Evolutionary conservation across 805 yeast genomes (phyloP), one percentile per base, ranked within the genome.

Genomic region (Saturnispora hagleri): DNA sequence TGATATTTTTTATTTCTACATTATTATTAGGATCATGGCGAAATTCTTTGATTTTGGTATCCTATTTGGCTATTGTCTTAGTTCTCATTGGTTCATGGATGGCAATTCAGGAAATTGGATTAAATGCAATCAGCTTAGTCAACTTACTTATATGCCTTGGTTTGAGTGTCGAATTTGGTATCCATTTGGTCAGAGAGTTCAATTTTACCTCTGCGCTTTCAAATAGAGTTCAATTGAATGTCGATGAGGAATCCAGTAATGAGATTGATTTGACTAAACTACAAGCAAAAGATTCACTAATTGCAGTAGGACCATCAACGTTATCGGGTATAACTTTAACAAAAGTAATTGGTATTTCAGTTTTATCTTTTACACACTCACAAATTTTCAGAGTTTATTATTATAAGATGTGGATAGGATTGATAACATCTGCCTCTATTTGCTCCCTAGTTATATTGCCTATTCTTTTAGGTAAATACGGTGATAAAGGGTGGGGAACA

Each of bases 81-180:
- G 69, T 80, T 35, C 81, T 86, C 62, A 82, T 91, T 52, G 88
- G 86, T 2, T 97, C 96, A 0, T 71, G 84, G 12, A 83, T 91
- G 89, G 77, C 83, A 0, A 15, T 84, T 5, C 82, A 89, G 80
- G 76, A 74, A 0, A 82, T 91, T 26, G 77, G 91, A 1, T 73
- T 91, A 46, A 91, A 91, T 63, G 98, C 97, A 0, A 88, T 91
- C 3, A 81, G 91, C 54, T 71, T 93, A 55, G 98, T 93, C 18
- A 91, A 91, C 60, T 73, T 91, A 51, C 76, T 93, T 35, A 91
- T 91, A n/a, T 91, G 97, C 64, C 82, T 85, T 3, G 99, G 99
- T 0, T 70, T 91, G 36, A 90, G 93, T 2, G 96, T 93, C 35
- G 99, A 93, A 67, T 93, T 91, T 63, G 89, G 96, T 53, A 79